Evolutionary conservation across 1,284 basidiomycete species (phyloP), one percentile per base, ranked within the genome.

Genomic region (Ceratobasidium sp.): DNA sequence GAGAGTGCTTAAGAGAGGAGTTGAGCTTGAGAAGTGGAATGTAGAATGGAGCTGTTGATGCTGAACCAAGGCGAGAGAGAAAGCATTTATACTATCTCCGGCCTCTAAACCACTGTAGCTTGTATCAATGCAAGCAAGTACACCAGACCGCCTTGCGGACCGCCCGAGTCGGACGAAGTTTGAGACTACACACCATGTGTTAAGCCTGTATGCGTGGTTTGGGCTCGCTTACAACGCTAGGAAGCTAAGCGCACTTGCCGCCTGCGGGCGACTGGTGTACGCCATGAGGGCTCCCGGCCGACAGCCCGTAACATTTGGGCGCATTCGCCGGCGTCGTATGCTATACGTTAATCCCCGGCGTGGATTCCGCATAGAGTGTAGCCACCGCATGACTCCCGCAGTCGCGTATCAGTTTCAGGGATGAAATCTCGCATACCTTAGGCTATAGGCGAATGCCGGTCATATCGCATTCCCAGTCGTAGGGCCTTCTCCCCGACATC

Each of bases 181-280:
- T 43, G 40, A 11, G 40, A 43, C 40, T 11, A 43, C 8, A 11
- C 40, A 43, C 9, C 40, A 43, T 0, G 13, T 43, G 40, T 43
- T 43, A 11, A 43, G 40, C 25, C 25, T 43, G 54, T 25, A 56
- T 56, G 54, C 54, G 54, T 29, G 19, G 22, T 15, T 11, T 29
- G 8, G 25, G 11, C 54, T 56, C 54, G 54, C 54, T 56, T 56
- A 13, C 54, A 56, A 15, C 54, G 54, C 54, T 56, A 56, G 54
- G 29, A 29, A 25, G 54, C 19, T 56, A 56, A 56, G 54, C 54
- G 54, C 25, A 56, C 25, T 56, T 56, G 25, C 22, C 54, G 22
- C 54, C 29, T 11, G 22, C 29, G 6, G 54, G 54, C 54, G 54
- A 2, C 9, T 11, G 13, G 40, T 43, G 40, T 43, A 11, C 37